A percentile compares a stretch with the other conserved stretches of the same genome.
Evolutionary conservation across 306 rosid species (phyloP).

Genomic region (Begonia loranthoides): DNA sequence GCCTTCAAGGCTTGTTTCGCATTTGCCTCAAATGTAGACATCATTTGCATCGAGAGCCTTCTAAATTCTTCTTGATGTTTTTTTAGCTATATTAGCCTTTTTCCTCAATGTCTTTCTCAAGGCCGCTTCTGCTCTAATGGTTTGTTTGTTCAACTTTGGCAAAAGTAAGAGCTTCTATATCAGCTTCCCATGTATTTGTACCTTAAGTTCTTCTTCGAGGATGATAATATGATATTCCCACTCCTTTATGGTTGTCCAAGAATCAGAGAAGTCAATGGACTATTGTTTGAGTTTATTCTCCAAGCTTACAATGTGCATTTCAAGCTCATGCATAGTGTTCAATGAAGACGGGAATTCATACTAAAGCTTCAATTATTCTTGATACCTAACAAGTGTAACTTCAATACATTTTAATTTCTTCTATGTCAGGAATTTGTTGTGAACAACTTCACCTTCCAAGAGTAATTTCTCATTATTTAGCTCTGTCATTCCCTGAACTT

Average conservation of each 20-base stretch:
- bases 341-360: slow-evolving; percentile 50
- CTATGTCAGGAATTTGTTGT: too few species aligned
- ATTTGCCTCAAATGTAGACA: slow-evolving; percentile 69
- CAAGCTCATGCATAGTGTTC: slow-evolving; percentile 37
- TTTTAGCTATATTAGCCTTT: slow-evolving; percentile 69
- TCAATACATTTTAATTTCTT: too few species aligned
- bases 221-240: slow-evolving; percentile 44
- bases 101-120: slow-evolving; percentile 52
- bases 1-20: slow-evolving; percentile 77
- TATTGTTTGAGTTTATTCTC: slow-evolving; percentile 60
- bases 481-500: too few species aligned
- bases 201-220: slow-evolving; percentile 58
- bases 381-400: too few species aligned
- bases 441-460: too few species aligned
- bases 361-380: slow-evolving; percentile 71
- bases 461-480: too few species aligned
- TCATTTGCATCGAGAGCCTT: slow-evolving; percentile 68
- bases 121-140: slow-evolving; percentile 77
- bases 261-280: slow-evolving; percentile 61
- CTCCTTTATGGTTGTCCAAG: slow-evolving; percentile 41
- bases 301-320: slow-evolving; percentile 44
- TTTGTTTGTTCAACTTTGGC: slow-evolving; percentile 77
- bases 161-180: slow-evolving; percentile 45
- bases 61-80: slow-evolving; percentile 82
- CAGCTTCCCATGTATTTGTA: slow-evolving; percentile 62